phyloP scores from a whole-genome alignment of 2,329 filamentous ascomycete species.

The Rhexocercosporidium sp. region DNA sequence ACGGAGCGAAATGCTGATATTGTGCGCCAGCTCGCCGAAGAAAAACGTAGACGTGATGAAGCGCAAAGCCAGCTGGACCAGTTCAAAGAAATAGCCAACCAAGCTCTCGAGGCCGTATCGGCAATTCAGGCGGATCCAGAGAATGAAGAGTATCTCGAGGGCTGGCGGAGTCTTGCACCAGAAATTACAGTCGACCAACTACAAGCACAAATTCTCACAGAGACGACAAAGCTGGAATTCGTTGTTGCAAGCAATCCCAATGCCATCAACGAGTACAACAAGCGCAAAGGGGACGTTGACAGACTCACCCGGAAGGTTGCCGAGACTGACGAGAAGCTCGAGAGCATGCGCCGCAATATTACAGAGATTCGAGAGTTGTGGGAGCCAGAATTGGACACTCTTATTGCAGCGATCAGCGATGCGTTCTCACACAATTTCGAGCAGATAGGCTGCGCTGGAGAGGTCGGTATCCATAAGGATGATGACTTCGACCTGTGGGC shows the following conservation, averaged over 20 bases:
- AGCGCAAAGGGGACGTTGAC: conserved; percentile 72
- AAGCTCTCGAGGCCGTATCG: neutral
- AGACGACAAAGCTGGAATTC: conserved; percentile 77
- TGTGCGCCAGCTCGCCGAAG: conserved; percentile 54
- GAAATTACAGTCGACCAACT: conserved; percentile 46
- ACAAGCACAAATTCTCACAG: conserved; percentile 74
- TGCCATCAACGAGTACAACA: conserved; percentile 78
- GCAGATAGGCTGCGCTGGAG: conserved; percentile 91
- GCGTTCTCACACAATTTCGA: conserved; percentile 94
- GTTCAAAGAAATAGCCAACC: conserved; percentile 35
- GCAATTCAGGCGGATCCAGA: conserved; percentile 41
- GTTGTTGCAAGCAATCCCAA: conserved; percentile 79
- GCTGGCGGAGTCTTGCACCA: conserved; percentile 4
- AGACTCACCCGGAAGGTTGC: conserved; percentile 64
- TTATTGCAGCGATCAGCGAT: conserved; percentile 82
- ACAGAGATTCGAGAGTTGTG: conserved; percentile 70
- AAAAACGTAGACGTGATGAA: conserved; percentile 47
- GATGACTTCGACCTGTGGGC: conserved; percentile 95
- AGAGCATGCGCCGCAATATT: conserved; percentile 63
- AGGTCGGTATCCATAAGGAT: conserved; percentile 87
- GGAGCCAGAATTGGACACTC: conserved; percentile 81
- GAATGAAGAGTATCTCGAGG: conserved; percentile 38
- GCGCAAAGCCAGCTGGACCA: conserved; percentile 45
- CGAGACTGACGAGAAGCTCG: conserved; percentile 59
- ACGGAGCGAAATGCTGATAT: conserved; percentile 68